phyloP scores from a whole-genome alignment of 371 early-diverging fungal genomes.

The Circinella minor region DNA sequence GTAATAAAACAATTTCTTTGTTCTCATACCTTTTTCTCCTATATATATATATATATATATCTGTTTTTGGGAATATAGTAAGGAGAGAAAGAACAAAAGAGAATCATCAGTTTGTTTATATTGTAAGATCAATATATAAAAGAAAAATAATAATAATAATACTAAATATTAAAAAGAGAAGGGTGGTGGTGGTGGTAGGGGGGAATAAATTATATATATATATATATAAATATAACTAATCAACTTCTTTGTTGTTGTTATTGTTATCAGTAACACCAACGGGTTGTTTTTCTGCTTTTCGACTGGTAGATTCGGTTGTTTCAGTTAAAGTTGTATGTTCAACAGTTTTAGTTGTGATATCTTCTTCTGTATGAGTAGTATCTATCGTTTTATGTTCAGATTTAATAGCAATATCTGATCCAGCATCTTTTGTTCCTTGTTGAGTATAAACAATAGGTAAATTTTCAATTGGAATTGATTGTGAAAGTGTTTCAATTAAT shows the following conservation, averaged over 20 bases:
- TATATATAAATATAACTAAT: neutral
- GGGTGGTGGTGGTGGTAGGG: too few relatives aligned
- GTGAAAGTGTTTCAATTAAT: conserved; percentile 19
- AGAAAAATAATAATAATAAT: too few relatives aligned
- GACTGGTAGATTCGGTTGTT: conserved; percentile 6
- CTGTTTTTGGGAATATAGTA: too few relatives aligned
- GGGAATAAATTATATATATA: neutral
- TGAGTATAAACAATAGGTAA: conserved; percentile 20
- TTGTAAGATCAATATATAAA: too few relatives aligned
- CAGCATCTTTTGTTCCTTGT: conserved; percentile 8
- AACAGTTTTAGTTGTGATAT: too few relatives aligned
- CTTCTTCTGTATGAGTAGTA: conserved; percentile 2
- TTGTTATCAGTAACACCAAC: neutral
- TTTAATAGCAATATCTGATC: conserved; percentile 2
- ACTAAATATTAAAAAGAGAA: too few relatives aligned
- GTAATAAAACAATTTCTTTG: too few relatives aligned
- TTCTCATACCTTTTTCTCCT: too few relatives aligned
- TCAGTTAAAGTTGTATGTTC: neutral
- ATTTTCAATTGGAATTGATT: conserved; percentile 17
- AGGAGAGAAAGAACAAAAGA: too few relatives aligned
- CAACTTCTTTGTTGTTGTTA: neutral
- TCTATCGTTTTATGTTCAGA: conserved; percentile 3
- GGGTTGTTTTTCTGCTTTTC: conserved; percentile 17
- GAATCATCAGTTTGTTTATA: too few relatives aligned
- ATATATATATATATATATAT: too few relatives aligned